phyloP scores from a whole-genome alignment of 225 moss, liverwort and hornwort species.

The Polytrichum formosum region DNA sequence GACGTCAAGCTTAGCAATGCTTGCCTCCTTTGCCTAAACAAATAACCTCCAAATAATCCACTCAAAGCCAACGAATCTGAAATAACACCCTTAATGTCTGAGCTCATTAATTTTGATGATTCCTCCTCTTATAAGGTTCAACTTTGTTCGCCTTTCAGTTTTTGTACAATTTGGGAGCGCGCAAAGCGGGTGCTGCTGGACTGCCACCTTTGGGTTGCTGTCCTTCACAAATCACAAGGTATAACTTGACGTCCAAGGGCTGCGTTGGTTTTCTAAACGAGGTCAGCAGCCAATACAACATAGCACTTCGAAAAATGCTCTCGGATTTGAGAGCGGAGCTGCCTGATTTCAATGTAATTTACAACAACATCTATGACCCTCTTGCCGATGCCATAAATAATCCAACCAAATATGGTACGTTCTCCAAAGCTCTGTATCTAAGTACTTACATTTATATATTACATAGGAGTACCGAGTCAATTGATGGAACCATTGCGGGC shows the following conservation, averaged over 20 bases:
- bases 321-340: slow-evolving; percentile 16
- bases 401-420: slow-evolving; percentile 27
- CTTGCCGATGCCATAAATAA: slow-evolving; percentile 24
- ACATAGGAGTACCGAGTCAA: too few species aligned
- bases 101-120: too few species aligned
- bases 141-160: slow-evolving; percentile 3
- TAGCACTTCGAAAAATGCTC: slow-evolving; percentile 18
- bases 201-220: slow-evolving; percentile 37
- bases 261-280: slow-evolving; percentile 36
- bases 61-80: too few species aligned
- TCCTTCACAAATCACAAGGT: slow-evolving; percentile 37
- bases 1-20: too few species aligned
- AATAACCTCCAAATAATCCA: too few species aligned
- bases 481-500: too few species aligned
- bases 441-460: too few species aligned
- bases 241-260: slow-evolving; percentile 20
- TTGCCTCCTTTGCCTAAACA: too few species aligned
- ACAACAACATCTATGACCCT: slow-evolving; percentile 34
- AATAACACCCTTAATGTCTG: too few species aligned
- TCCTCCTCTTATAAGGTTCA: too few species aligned
- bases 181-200: slow-evolving; percentile 35
- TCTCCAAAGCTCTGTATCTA: neutral
- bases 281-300: slow-evolving; percentile 20
- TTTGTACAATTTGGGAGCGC: slow-evolving; percentile 23
- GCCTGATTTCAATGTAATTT: slow-evolving; percentile 27